Evolutionary conservation across 164 flowering plant genomes (phyloP), one percentile per base, ranked within the genome.

Genomic region (Euptelea pleiosperma): DNA sequence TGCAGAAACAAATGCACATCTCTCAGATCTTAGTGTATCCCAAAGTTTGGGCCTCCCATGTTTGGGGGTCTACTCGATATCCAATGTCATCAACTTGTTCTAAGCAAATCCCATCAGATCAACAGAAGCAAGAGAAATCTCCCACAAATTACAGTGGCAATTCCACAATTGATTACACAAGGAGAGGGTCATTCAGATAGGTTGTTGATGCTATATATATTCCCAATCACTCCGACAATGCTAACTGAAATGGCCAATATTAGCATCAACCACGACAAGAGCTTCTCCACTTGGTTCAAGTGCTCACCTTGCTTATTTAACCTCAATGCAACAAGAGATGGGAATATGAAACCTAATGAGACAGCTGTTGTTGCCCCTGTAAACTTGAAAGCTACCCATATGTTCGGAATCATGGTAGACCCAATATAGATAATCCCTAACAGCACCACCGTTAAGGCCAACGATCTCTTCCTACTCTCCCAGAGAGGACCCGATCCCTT

Each of bases 321-420:
- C 68, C 72, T 80, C 28, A 94, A 68, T 5, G 95, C 91, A 56
- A 94, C 60, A 25, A 94, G 85, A 70, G 88, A 47, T 14, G 99
- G 99, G 56, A 93, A 91, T 58, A 85, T 88, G 47, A 88, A 93
- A 54, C 97, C 99, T 52, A 91, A 72, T 16, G 96, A 86, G 25
- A 93, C 83, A 8, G 95, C 99, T 6, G 97, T 83, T 18, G 97
- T 93, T 29, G 97, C 97, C 18, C 99, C 99, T 16, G 99, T 91
- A 69, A 94, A 91, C 70, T 88, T 94, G 70, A 94, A 91, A 51
- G 99, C 99, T 2, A 86, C 87, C 97, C 99, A 94, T 55, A 93
- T 93, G 64, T 70, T 91, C 4, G 97, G 99, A 57, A 94, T 80
- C 89, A 87, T 79, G 2, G 95, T 86, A 19, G 97, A 94, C 0